Evolutionary conservation across 768 basidiomycete genomes (phyloP).

Genomic region (Lactifluus piperatus): DNA sequence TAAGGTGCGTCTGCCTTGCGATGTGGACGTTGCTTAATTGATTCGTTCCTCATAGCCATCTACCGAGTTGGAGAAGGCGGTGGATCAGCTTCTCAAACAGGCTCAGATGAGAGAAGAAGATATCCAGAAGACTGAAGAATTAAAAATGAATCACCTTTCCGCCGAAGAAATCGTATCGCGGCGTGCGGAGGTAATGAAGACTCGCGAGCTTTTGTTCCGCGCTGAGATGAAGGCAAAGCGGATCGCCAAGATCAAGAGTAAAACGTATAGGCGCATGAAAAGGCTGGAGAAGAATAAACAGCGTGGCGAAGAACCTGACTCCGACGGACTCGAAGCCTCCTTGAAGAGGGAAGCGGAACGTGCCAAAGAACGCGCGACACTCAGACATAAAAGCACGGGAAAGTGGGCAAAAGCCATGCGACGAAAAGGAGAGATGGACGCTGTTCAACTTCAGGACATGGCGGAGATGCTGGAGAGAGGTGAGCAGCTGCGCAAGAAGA

Average conservation of each 20-base stretch:
- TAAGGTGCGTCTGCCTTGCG: slow-evolving; percentile 41
- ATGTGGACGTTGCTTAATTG: slow-evolving; percentile 3
- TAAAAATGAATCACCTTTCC: slow-evolving; percentile 72
- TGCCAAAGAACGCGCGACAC: slow-evolving; percentile 82
- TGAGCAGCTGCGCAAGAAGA: slow-evolving; percentile 69
- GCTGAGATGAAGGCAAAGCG: slow-evolving; percentile 87
- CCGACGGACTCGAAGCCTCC: slow-evolving; percentile 38
- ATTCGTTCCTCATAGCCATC: slow-evolving; percentile 45
- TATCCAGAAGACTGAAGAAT: slow-evolving; percentile 70
- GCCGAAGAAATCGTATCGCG: slow-evolving; percentile 82
- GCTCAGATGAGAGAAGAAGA: slow-evolving; percentile 81
- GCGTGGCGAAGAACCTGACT: slow-evolving; percentile 45
- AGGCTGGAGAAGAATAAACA: slow-evolving; percentile 68
- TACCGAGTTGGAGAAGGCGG: slow-evolving; percentile 75
- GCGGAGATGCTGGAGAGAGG: slow-evolving; percentile 79
- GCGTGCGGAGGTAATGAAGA: slow-evolving; percentile 71
- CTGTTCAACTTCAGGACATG: slow-evolving; percentile 57
- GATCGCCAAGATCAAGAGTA: slow-evolving; percentile 92
- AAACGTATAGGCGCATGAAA: slow-evolving; percentile 79
- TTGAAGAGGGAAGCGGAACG: slow-evolving; percentile 70
- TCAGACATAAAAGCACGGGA: slow-evolving; percentile 80
- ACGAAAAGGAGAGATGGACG: slow-evolving; percentile 57
- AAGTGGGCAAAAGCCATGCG: slow-evolving; percentile 81
- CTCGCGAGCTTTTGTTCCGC: slow-evolving; percentile 90
- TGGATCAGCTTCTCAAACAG: slow-evolving; percentile 69